These are phyloP conservation scores for Blastocystis sp. DNA, from an alignment of 352 stramenopile genomes.

Conservation along the genomic window DNA sequence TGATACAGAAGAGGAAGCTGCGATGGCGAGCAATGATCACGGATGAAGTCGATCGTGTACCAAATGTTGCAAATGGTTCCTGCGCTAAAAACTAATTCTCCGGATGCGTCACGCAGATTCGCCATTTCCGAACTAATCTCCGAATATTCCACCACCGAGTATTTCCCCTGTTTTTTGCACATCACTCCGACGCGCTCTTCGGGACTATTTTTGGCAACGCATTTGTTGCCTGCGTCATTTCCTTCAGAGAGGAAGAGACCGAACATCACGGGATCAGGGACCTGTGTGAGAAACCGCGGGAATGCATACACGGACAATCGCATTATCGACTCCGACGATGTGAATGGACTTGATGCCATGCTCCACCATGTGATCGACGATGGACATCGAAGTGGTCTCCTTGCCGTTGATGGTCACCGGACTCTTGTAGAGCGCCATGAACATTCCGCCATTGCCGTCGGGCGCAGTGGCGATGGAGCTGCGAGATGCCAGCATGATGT, in stretches of 20 bases:
- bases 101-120: conserved; percentile 64
- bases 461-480: conserved; percentile 67
- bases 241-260: conserved; percentile 72
- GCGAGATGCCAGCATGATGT: conserved; percentile 20
- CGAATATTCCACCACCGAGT: conserved; percentile 74
- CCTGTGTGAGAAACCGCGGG: conserved; percentile 60
- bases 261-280: conserved; percentile 70
- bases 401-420: background rate
- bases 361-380: conserved; percentile 63
- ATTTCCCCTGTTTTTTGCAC: conserved; percentile 69
- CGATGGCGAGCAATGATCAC: background rate
- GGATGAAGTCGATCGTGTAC: conserved; percentile 64
- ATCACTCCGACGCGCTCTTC: conserved; percentile 71
- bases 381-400: background rate
- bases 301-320: conserved; percentile 60
- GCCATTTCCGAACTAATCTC: conserved; percentile 68
- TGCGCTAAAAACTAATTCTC: conserved; percentile 68
- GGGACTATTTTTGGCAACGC: conserved; percentile 71
- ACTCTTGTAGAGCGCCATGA: conserved; percentile 56
- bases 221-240: conserved; percentile 72
- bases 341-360: conserved; percentile 71
- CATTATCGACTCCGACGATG: conserved; percentile 75
- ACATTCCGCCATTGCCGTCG: conserved; percentile 67
- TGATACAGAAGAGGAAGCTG: conserved; percentile 61
- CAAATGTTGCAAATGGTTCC: conserved; percentile 79